These are phyloP conservation scores for Pythium folliculosum DNA, from an alignment of 352 stramenopile genomes.

Conservation along the genomic window DNA sequence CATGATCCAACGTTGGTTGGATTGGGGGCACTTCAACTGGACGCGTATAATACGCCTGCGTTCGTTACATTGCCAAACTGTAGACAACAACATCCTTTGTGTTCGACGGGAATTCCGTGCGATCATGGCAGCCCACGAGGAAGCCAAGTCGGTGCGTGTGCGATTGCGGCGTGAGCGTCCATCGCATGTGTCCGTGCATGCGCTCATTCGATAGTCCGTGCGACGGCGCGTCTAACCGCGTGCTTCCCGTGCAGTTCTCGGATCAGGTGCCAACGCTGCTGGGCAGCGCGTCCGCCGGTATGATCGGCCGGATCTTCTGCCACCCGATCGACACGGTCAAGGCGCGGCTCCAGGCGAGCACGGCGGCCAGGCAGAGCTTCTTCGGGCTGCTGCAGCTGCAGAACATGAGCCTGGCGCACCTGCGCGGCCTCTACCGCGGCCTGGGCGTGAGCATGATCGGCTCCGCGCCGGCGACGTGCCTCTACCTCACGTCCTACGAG, in stretches of 20 bases:
- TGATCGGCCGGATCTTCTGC: conserved; percentile 86
- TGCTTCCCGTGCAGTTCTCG: conserved; percentile 26
- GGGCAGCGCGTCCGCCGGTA: conserved; percentile 80
- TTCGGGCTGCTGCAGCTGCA: conserved; percentile 42
- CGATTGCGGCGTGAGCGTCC: neutral
- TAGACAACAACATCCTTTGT: no score
- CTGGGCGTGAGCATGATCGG: conserved; percentile 94
- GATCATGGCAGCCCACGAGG: conserved; percentile 17
- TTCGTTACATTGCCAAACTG: conserved; percentile 15
- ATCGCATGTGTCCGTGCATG: neutral
- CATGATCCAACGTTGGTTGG: conserved; percentile 22
- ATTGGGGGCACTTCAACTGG: conserved; percentile 23
- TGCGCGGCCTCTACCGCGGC: conserved; percentile 93
- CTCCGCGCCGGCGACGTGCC: conserved; percentile 93
- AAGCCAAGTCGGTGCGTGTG: conserved; percentile 23
- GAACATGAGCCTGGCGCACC: conserved; percentile 47
- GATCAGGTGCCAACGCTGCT: conserved; percentile 65
- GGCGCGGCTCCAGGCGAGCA: conserved; percentile 68
- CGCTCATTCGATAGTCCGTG: neutral
- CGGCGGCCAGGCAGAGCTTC: conserved; percentile 16
- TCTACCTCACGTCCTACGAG: conserved; percentile 98
- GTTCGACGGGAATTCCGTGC: conserved; percentile 29
- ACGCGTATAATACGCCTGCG: conserved; percentile 11
- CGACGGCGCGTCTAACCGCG: conserved; percentile 5
- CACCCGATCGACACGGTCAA: conserved; percentile 94